Percentiles rank a stretch among this genome's conserved stretches.
These are phyloP conservation scores for Xylaria intraflava DNA, from an alignment of 495 filamentous ascomycete genomes.

Conservation along the genomic window DNA sequence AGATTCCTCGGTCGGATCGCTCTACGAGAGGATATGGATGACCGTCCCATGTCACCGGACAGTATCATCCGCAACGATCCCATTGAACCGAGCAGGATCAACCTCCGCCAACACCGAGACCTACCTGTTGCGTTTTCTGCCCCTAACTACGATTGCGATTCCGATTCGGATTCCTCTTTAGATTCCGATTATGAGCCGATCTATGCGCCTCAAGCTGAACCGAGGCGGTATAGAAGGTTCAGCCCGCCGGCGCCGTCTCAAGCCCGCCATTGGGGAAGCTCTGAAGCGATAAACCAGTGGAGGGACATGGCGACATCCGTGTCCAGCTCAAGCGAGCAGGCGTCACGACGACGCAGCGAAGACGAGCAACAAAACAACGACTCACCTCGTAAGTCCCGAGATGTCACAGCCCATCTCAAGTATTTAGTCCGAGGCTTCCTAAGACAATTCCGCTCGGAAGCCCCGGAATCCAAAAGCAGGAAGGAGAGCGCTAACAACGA, in stretches of 20 bases:
- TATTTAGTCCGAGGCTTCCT: constrained; percentile 4
- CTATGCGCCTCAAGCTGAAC: too few species aligned
- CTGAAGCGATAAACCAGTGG: neutral
- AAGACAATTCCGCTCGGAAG: neutral
- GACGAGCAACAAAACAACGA: neutral
- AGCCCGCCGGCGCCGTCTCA: too few species aligned
- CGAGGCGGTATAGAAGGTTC: too few species aligned
- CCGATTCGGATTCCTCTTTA: too few species aligned
- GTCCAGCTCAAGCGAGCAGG: neutral
- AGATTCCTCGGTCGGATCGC: neutral
- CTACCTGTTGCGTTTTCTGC: neutral
- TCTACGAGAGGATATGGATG: neutral
- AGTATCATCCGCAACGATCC: neutral
- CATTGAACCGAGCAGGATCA: neutral
- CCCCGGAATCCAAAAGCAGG: neutral
- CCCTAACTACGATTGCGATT: neutral
- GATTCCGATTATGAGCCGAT: too few species aligned
- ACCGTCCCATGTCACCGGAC: neutral
- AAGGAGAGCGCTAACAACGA: neutral
- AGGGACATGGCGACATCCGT: neutral
- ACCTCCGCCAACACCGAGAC: neutral
- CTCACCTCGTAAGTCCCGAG: neutral
- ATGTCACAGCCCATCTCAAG: neutral
- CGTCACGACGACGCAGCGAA: neutral
- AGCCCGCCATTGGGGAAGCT: too few species aligned